These are phyloP conservation scores for Chamaecrista fasciculata DNA, from an alignment of 306 rosid genomes.

Conservation along the genomic window DNA sequence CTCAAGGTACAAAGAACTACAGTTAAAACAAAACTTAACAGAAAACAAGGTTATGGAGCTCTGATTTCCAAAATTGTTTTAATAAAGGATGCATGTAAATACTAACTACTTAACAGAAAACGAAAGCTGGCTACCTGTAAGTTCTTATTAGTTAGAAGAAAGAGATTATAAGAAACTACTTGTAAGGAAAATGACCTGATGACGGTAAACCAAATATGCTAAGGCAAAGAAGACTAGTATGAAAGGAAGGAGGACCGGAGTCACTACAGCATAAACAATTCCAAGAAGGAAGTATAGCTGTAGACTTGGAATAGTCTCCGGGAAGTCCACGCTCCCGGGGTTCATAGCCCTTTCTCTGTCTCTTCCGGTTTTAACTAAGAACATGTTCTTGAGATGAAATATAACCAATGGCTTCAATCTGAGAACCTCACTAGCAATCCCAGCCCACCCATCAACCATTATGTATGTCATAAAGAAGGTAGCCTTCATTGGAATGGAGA, in stretches of 20 bases:
- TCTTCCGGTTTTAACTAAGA: slow-evolving; percentile 92
- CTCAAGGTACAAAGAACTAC: neutral
- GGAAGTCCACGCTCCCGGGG: slow-evolving; percentile 87
- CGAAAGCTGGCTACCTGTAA: neutral
- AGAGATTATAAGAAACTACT: neutral
- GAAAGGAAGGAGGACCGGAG: slow-evolving; percentile 97
- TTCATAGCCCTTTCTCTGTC: slow-evolving; percentile 86
- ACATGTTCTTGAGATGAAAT: slow-evolving; percentile 88
- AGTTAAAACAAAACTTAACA: neutral
- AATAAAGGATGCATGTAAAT: neutral
- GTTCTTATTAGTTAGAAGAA: neutral
- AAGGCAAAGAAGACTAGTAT: slow-evolving; percentile 88
- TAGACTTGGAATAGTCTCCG: slow-evolving; percentile 86
- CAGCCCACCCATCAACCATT: slow-evolving; percentile 99
- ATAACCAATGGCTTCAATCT: slow-evolving; percentile 88
- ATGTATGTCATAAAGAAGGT: slow-evolving; percentile 97
- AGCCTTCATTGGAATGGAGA: slow-evolving; percentile 94
- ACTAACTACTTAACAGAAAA: neutral
- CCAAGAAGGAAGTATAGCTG: slow-evolving; percentile 95
- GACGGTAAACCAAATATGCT: slow-evolving; percentile 95
- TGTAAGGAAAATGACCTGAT: slow-evolving; percentile 65
- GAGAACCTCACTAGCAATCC: slow-evolving; percentile 91
- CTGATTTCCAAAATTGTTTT: neutral
- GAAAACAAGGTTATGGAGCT: neutral
- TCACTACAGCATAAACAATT: slow-evolving; percentile 87